These are phyloP conservation scores for Penicillium paradoxum DNA, from an alignment of 495 filamentous ascomycete species.

Conservation along the genomic window DNA sequence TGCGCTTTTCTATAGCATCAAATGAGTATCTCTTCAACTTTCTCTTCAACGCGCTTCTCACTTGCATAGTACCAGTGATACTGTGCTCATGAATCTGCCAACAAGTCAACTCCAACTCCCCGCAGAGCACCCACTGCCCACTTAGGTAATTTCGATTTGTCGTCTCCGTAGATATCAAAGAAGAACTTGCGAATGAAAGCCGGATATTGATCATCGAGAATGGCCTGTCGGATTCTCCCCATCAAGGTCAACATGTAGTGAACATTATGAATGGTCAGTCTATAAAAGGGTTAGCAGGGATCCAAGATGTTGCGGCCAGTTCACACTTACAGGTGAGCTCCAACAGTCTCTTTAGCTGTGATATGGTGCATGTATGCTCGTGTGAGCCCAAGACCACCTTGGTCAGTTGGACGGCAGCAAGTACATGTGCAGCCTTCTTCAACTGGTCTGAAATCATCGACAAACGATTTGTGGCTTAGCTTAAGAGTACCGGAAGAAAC, in stretches of 20 bases:
- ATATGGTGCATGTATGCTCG: constrained; percentile 88
- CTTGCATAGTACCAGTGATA: background rate
- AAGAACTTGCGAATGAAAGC: constrained; percentile 78
- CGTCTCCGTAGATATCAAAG: constrained; percentile 59
- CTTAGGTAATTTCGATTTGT: constrained; percentile 60
- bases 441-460: constrained; percentile 75
- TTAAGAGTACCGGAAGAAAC: constrained; percentile 78
- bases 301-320: background rate
- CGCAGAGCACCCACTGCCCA: constrained; percentile 85
- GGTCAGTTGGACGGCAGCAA: constrained; percentile 62
- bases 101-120: constrained; percentile 80
- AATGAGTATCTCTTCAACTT: background rate
- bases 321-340: constrained; percentile 68
- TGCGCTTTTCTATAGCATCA: background rate
- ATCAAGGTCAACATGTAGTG: constrained; percentile 84
- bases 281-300: constrained; percentile 21
- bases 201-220: constrained; percentile 78
- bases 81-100: constrained; percentile 31
- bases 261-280: constrained; percentile 92
- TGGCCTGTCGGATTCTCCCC: constrained; percentile 65
- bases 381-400: constrained; percentile 79
- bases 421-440: constrained; percentile 75
- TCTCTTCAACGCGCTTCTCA: background rate
- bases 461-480: constrained; percentile 68
- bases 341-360: constrained; percentile 89